Evolutionary conservation across 2,329 filamentous ascomycete genomes (phyloP).

Genomic region (Elsinoe ampelina): DNA sequence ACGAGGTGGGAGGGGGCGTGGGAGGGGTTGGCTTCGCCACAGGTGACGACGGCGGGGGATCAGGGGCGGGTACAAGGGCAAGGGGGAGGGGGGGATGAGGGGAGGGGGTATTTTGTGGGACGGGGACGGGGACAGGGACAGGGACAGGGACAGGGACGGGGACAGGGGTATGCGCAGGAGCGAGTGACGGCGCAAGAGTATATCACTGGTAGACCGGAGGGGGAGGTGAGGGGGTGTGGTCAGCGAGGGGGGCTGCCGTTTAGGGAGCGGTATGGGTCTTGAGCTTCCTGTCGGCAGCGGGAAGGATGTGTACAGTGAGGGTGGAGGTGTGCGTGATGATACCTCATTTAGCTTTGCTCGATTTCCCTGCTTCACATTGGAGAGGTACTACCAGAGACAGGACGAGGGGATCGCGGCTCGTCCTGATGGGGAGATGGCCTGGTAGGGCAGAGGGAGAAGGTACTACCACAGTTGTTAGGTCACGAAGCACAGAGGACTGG

Average conservation of each 20-base stretch:
- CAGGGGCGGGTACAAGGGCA: constrained; percentile 5
- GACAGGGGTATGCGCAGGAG: neutral
- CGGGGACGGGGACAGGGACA: constrained; percentile 34
- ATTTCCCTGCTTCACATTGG: neutral
- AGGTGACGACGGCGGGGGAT: constrained; percentile 21
- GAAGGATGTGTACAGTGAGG: neutral
- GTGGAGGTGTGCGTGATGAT: neutral
- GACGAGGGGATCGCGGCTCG: too few species aligned
- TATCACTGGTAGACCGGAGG: neutral
- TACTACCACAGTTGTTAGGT: too few species aligned
- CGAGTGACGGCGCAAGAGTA: too few species aligned
- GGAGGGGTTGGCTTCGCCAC: constrained; percentile 44
- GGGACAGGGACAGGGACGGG: constrained; percentile 36
- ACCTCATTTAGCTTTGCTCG: neutral
- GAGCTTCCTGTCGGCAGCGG: neutral
- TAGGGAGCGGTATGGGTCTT: constrained; percentile 22
- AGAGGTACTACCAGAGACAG: neutral
- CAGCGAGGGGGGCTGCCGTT: constrained; percentile 22
- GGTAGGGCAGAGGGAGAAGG: too few species aligned
- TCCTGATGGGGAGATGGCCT: too few species aligned
- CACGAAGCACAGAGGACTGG: too few species aligned
- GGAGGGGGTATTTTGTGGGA: constrained; percentile 55
- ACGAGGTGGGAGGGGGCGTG: constrained; percentile 33
- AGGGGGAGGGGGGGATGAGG: constrained; percentile 48
- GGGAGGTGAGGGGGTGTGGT: constrained; percentile 13